Evolutionary conservation across 169 alveolate species (phyloP).

Genomic region (Amoebophrya sp.): DNA sequence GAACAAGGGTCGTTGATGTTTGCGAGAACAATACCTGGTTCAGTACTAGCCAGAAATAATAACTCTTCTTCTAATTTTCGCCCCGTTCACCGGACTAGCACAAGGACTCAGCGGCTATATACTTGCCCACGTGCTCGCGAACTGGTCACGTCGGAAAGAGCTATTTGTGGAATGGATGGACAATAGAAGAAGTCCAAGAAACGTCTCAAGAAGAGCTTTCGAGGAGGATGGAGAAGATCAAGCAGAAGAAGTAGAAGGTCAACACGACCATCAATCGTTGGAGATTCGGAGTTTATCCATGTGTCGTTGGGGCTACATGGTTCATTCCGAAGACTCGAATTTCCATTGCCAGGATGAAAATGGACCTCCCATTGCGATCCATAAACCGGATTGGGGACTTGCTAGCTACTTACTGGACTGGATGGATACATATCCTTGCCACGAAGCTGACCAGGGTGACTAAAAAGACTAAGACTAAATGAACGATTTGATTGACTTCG

Average conservation of each 20-base stretch:
- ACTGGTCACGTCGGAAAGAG: background rate
- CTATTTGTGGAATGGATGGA: background rate
- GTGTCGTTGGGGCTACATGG: slow-evolving; percentile 16
- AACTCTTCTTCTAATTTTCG: too few species aligned
- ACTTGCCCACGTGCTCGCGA: background rate
- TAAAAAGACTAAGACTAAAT: too few species aligned
- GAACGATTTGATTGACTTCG: too few species aligned
- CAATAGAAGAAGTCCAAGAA: background rate
- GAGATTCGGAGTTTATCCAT: background rate
- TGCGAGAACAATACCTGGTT: too few species aligned
- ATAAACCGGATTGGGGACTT: background rate
- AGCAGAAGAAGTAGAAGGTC: background rate
- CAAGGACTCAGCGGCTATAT: slow-evolving; percentile 9
- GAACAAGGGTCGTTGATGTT: too few species aligned
- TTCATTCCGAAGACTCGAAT: background rate
- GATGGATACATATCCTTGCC: too few species aligned
- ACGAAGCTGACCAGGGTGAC: too few species aligned
- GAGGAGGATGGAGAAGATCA: background rate
- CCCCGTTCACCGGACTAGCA: slow-evolving; percentile 3
- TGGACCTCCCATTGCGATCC: background rate
- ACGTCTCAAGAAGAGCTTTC: background rate
- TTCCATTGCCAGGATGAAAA: background rate
- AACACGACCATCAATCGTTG: background rate
- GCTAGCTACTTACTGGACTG: too few species aligned
- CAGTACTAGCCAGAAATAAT: too few species aligned